These are phyloP conservation scores for Hypomyces perniciosus DNA, from an alignment of 2,329 filamentous ascomycete genomes.

Conservation along the genomic window DNA sequence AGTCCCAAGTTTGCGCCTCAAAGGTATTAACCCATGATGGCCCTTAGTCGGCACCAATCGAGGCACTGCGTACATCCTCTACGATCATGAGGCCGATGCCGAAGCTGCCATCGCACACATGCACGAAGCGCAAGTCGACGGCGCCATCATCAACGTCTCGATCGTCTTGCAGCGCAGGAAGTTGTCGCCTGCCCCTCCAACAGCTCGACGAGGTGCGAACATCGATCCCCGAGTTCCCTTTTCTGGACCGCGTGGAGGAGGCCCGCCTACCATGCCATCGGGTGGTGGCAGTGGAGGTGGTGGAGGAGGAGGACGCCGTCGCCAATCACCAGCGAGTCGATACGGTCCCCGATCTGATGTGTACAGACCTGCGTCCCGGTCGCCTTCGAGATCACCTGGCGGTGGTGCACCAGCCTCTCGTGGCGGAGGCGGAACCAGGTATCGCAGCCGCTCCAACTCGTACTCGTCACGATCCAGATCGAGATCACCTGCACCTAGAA, in stretches of 20 bases:
- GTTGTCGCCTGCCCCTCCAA: conserved; percentile 73
- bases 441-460: conserved; percentile 41
- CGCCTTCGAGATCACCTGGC: conserved; percentile 38
- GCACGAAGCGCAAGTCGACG: conserved; percentile 95
- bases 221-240: conserved; percentile 44
- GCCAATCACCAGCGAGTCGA: conserved; percentile 29
- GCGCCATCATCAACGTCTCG: conserved; percentile 74
- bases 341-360: conserved; percentile 45
- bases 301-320: conserved; percentile 32
- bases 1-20: neutral
- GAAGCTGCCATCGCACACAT: conserved; percentile 90
- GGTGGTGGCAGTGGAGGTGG: conserved; percentile 31
- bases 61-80: conserved; percentile 90
- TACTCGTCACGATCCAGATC: conserved; percentile 46
- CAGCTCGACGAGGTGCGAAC: conserved; percentile 56
- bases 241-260: conserved; percentile 27
- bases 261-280: conserved; percentile 17
- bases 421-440: conserved; percentile 26
- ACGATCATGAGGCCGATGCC: conserved; percentile 67
- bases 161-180: conserved; percentile 81
- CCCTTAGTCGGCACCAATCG: conserved; percentile 74
- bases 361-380: conserved; percentile 57
- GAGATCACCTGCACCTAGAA: conserved; percentile 33
- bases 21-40: neutral
- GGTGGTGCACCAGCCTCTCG: conserved; percentile 35